Evolutionary conservation across 2,329 filamentous ascomycete genomes (phyloP).

Genomic region (Graphilbum fragrans): DNA sequence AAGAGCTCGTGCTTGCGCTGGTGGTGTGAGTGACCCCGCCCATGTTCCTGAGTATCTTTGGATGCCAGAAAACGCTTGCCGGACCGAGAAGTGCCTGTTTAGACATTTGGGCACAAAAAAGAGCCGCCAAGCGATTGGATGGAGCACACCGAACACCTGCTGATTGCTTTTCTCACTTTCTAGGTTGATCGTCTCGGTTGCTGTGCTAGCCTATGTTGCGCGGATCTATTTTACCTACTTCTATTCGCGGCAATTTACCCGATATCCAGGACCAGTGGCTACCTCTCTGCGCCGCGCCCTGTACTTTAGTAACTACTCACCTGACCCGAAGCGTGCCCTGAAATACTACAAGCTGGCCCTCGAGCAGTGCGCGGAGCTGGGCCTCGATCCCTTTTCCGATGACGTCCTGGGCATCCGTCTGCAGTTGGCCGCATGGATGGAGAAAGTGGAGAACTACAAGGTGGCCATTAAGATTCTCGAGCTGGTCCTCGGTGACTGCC

Average conservation of each 20-base stretch:
- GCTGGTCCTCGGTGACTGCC: constrained; percentile 58
- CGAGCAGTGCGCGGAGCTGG: constrained; percentile 56
- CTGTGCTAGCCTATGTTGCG: constrained; percentile 23
- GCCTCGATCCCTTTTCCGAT: constrained; percentile 80
- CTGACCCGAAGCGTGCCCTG: constrained; percentile 64
- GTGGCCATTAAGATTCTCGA: constrained; percentile 69
- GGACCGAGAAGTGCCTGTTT: too few species aligned
- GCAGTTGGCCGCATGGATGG: constrained; percentile 66
- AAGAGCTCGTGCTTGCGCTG: constrained; percentile 29
- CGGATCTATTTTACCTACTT: constrained; percentile 42
- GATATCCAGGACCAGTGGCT: constrained; percentile 57
- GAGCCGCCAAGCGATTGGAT: too few species aligned
- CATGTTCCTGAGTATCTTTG: too few species aligned
- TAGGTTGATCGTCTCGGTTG: constrained; percentile 22
- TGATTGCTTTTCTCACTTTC: too few species aligned
- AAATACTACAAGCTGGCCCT: constrained; percentile 77
- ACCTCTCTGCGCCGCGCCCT: constrained; percentile 72
- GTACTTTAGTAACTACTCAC: constrained; percentile 70
- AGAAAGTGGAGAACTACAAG: constrained; percentile 59
- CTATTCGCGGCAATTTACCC: constrained; percentile 41
- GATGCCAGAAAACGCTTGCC: too few species aligned
- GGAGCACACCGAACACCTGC: too few species aligned
- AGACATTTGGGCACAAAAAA: too few species aligned
- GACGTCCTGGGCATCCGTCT: constrained; percentile 86
- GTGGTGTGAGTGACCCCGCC: constrained; percentile 28